Base-by-base conservation (phyloP, 768 basidiomycete genomes). In the Boletus tylopilopsis region DNA sequence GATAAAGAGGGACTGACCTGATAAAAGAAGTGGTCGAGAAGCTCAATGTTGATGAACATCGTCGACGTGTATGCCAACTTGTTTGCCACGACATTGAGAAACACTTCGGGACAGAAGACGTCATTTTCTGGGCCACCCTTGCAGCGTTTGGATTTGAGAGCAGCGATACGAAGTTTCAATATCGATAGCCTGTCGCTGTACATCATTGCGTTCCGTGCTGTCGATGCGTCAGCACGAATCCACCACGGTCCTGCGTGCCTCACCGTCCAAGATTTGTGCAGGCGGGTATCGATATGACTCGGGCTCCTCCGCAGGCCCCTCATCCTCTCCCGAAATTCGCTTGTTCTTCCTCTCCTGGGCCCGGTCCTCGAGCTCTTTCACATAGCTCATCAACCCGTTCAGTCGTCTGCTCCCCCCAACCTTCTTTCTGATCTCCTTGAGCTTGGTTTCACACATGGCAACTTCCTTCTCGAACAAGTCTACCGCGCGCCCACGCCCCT, bases 11-110 rank as follows among this genome's bases (percentile, higher is more conserved):
- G 29, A 64, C 78, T 37, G 57, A 90, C 92, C 76, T 95, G 92
- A 63, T 98, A 96, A 76, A 98, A 98, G 77, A 98, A 99, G 59
- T 97, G 94, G 61, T 96, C 94, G 2, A 98, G 79, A 10, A 99
- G 76, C 66, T 99, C 96, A 51, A 99, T 96, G 71, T 94, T 96
- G 76, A 99, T 96, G 68, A 98, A 98, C 87, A 97, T 92, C 3
- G 94, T 84, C 3, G 93, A 91, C 0, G 95, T 98, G 63, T 93
- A 86, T 1, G 94, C 93, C 35, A 99, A 77, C 69, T 99, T 98
- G 67, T 97, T 91, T 3, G 96, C 93, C 19, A 99, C 94, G 22
- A 95, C 92, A 60, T 92, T 87, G 55, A 99, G 78, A 81, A 98
- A 98, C 0, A 90, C 89, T 67, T 99, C 96, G 0, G 96, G 96